These are phyloP conservation scores for Novymonas esmeraldas DNA, from an alignment of 208 protist genomes.

Conservation along the genomic window DNA sequence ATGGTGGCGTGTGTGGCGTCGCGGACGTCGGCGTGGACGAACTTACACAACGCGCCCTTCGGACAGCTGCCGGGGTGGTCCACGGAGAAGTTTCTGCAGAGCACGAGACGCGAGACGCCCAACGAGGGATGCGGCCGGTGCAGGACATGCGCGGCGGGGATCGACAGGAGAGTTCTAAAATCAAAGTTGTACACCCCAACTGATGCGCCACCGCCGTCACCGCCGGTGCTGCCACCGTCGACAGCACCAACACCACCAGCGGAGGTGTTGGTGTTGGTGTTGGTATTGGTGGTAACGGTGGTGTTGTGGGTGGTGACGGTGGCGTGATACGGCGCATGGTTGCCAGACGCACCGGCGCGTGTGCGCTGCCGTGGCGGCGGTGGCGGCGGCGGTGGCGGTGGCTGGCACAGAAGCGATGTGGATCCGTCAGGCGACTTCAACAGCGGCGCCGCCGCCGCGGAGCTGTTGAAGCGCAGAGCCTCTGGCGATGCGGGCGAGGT, in stretches of 20 bases:
- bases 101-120: constrained; percentile 64
- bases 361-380: too few species aligned
- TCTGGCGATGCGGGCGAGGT: too few species aligned
- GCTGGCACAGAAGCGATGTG: too few species aligned
- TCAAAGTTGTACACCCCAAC: constrained; percentile 67
- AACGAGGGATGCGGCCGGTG: constrained; percentile 51
- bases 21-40: constrained; percentile 74
- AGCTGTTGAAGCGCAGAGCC: too few species aligned
- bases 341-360: too few species aligned
- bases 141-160: constrained; percentile 39
- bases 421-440: too few species aligned
- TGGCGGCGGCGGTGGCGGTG: too few species aligned
- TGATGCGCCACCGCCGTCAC: neutral
- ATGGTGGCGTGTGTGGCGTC: constrained; percentile 42
- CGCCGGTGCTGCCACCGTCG: constrained; percentile 8
- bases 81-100: constrained; percentile 69
- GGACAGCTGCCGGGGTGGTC: constrained; percentile 43
- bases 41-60: constrained; percentile 67
- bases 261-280: too few species aligned
- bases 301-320: too few species aligned
- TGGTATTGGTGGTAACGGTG: too few species aligned
- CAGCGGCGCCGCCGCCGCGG: too few species aligned
- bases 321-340: too few species aligned
- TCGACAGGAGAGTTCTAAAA: constrained; percentile 53
- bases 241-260: neutral